Percentiles rank a stretch among this genome's conserved stretches.
These are phyloP conservation scores for Rhodotorula diobovata DNA, from an alignment of 768 basidiomycete genomes.

Conservation along the genomic window DNA sequence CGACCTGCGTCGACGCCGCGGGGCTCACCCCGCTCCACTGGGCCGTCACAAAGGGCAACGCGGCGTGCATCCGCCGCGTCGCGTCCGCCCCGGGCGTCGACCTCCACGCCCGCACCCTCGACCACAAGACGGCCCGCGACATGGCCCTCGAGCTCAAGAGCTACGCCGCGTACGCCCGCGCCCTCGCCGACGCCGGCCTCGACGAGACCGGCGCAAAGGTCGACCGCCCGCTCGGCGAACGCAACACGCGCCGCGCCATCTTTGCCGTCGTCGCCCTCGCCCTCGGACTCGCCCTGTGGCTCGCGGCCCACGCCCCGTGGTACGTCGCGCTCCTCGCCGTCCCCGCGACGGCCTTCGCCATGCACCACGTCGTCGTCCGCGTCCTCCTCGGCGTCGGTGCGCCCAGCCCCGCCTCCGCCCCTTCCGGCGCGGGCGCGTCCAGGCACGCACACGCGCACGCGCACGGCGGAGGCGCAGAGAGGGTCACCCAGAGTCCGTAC, in stretches of 20 bases:
- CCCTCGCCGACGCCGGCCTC: conserved; percentile 79
- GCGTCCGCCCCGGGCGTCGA: conserved; percentile 78
- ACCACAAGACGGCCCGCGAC: conserved; percentile 82
- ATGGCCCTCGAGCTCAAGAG: conserved; percentile 94
- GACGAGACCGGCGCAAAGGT: conserved; percentile 67
- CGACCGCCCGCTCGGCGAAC: conserved; percentile 67
- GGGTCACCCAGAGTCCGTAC: conserved; percentile 80
- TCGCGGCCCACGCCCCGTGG: conserved; percentile 77
- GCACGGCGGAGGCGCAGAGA: conserved; percentile 55
- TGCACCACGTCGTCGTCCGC: conserved; percentile 86
- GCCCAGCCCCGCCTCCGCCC: conserved; percentile 38
- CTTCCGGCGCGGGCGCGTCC: conserved; percentile 51
- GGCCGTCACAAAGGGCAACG: conserved; percentile 95
- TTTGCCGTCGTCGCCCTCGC: conserved; percentile 72
- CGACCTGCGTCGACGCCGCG: conserved; percentile 67
- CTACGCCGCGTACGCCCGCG: conserved; percentile 80
- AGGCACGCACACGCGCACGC: background rate
- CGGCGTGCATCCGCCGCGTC: conserved; percentile 73
- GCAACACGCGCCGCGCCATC: conserved; percentile 44
- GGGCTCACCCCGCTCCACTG: conserved; percentile 90
- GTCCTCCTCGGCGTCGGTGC: conserved; percentile 59
- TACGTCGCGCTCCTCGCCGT: conserved; percentile 81
- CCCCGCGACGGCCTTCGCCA: conserved; percentile 78
- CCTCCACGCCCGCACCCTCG: conserved; percentile 69
- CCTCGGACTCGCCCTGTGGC: conserved; percentile 77